Evolutionary conservation across 2,329 filamentous ascomycete species (phyloP), one percentile per base, ranked within the genome.

Genomic region (Colletotrichum shisoi): DNA sequence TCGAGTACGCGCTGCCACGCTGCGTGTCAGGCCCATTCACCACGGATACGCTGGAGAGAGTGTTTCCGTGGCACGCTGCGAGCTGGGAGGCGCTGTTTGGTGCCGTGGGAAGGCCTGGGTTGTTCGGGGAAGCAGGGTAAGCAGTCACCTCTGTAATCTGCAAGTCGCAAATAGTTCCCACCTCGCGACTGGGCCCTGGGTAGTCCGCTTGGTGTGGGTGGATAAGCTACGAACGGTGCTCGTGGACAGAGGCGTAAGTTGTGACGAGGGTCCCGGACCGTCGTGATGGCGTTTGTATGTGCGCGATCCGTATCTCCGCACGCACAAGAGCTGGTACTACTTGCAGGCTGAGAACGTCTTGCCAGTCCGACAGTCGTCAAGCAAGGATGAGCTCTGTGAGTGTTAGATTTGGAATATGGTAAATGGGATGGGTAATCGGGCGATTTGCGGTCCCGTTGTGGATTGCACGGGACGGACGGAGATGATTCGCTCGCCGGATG

Each of bases 391-490:
- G 42, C 12, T 46, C 54, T 57, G 24, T 34, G 21, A 63, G 53
- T 57, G 59, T 67, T 54, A 63, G 40, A 40, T 59, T 58, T 46
- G 54, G 46, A 34, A 64, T 45, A 46, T 39, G 19, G 42, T 42
- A 42, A 24, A 49, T 49, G 57, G 13, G 45, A 42, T 31, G 49
- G 49, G 37, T 24, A 56, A 54, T 45, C 24, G 65, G 19, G 42
- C 53, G 46, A 48, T 67, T 53, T 48, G 48, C 60, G 54, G 64
- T 57, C 39, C 64, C 60, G 53, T 63, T 59, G 60, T 63, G 60
- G 64, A 63, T 67, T 48, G 31, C 60, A 63, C 61, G 56, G 65
- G 65, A 68, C 27, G 40, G 61, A 67, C 63, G 52, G 63, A 67
- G 59, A 67, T 67, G 58, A 64, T 51, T 67, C 49, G 64, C 27